Conservation (phyloP, 139 green algal species). For the Coccomyxa sp. region DNA sequence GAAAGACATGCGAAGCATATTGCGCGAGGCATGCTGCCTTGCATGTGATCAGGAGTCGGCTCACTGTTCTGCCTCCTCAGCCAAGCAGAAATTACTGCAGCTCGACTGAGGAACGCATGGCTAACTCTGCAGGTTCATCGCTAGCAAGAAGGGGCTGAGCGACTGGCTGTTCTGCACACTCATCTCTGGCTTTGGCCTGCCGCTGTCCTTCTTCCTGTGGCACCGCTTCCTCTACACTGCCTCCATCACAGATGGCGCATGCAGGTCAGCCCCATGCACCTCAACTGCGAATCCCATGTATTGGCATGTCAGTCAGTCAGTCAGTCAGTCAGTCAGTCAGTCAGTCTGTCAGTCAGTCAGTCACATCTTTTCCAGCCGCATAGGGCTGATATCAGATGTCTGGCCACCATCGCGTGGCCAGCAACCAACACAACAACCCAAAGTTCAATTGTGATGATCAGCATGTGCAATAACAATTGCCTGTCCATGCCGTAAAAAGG, state of each 20-base stretch:
- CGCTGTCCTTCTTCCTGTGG: constrained; percentile 21
- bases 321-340: no score
- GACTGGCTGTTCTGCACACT: constrained; percentile 21
- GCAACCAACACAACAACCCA: no score
- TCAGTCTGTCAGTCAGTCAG: no score
- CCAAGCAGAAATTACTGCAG: not conserved
- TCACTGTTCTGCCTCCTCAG: not conserved
- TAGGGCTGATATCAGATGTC: no score
- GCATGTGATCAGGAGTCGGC: not conserved
- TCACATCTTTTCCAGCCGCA: no score
- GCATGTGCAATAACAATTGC: no score
- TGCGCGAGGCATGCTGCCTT: not conserved
- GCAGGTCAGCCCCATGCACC: not conserved
- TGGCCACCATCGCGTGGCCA: no score
- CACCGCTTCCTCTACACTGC: constrained; percentile 19
- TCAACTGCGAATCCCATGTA: not conserved
- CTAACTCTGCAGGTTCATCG: constrained; percentile 12
- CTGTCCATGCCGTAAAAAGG: no score
- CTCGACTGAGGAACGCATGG: not conserved
- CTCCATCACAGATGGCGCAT: constrained; percentile 10
- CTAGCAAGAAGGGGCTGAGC: constrained; percentile 11
- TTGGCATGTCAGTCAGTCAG: no score
- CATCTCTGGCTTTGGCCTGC: constrained; percentile 9
- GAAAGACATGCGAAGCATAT: not conserved
- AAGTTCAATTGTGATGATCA: no score